phyloP scores from a whole-genome alignment of 2,329 filamentous ascomycete species.

The Colletotrichum sojae region DNA sequence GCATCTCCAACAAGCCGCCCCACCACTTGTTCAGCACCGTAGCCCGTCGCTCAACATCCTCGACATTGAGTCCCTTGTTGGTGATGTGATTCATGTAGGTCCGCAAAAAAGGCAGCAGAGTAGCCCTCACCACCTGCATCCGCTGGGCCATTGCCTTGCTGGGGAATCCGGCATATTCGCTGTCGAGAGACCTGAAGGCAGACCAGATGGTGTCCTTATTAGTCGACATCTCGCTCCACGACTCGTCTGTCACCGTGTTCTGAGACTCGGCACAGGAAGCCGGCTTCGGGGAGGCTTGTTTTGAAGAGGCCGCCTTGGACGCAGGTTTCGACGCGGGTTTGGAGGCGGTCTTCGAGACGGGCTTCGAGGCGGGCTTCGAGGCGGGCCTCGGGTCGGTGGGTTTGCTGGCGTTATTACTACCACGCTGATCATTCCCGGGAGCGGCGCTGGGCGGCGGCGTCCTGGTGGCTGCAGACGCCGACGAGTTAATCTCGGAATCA shows the following conservation, averaged over 20 bases:
- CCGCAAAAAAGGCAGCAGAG: conserved; percentile 83
- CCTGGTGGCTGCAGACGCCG: conserved; percentile 59
- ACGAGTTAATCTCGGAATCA: conserved; percentile 56
- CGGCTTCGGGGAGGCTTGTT: conserved; percentile 52
- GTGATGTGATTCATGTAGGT: conserved; percentile 78
- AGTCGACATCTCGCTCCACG: conserved; percentile 60
- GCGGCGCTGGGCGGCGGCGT: conserved; percentile 56
- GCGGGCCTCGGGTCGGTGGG: conserved; percentile 48
- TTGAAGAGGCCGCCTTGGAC: conserved; percentile 3
- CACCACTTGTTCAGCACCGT: conserved; percentile 93
- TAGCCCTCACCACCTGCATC: conserved; percentile 79
- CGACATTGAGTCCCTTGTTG: conserved; percentile 74
- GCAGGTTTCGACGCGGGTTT: conserved; percentile 4
- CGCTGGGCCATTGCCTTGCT: conserved; percentile 81
- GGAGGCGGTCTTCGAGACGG: not conserved
- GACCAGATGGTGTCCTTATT: conserved; percentile 69
- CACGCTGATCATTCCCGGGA: conserved; percentile 15
- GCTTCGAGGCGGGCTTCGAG: conserved; percentile 39
- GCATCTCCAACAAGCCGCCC: conserved; percentile 84
- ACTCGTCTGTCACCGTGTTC: conserved; percentile 58
- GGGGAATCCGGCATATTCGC: conserved; percentile 71
- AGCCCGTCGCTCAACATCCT: conserved; percentile 85
- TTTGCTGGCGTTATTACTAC: conserved; percentile 21
- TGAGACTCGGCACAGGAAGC: conserved; percentile 56
- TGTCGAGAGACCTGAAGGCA: conserved; percentile 68